Evolutionary conservation across 2,329 filamentous ascomycete species (phyloP).

Genomic region (Rhynchosporium graminicola): DNA sequence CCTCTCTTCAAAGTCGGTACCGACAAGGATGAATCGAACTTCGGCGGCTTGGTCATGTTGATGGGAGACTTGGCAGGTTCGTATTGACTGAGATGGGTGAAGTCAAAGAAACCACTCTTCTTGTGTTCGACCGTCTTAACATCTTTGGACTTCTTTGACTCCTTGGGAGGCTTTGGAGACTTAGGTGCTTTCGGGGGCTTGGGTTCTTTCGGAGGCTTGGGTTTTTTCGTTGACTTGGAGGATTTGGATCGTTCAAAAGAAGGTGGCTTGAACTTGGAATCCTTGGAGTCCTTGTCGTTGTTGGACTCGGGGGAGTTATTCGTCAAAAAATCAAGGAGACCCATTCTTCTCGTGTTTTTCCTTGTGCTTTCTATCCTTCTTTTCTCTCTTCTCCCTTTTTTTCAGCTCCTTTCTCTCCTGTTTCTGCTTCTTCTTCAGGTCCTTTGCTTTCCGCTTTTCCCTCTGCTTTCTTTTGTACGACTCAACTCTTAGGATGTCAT

Average conservation of each 20-base stretch:
- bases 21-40: neutral
- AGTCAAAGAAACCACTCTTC: conserved; percentile 4
- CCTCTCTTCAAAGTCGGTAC: neutral
- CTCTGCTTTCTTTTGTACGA: no score
- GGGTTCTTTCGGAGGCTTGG: neutral
- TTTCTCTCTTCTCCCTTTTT: no score
- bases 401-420: no score
- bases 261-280: neutral
- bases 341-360: neutral
- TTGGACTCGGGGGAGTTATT: neutral
- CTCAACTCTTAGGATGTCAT: no score
- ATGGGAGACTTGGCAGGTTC: neutral
- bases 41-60: conserved; percentile 1
- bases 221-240: neutral
- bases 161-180: neutral
- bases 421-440: no score
- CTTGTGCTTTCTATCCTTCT: no score
- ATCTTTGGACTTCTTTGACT: conserved; percentile 2
- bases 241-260: conserved; percentile 1
- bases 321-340: neutral
- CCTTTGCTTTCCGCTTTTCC: no score
- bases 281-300: neutral
- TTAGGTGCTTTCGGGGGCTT: neutral
- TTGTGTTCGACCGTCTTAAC: neutral
- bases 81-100: neutral